Evolutionary conservation across 352 stramenopile genomes (phyloP), one percentile per base, ranked within the genome.

Genomic region (Pythium pyrilobum): DNA sequence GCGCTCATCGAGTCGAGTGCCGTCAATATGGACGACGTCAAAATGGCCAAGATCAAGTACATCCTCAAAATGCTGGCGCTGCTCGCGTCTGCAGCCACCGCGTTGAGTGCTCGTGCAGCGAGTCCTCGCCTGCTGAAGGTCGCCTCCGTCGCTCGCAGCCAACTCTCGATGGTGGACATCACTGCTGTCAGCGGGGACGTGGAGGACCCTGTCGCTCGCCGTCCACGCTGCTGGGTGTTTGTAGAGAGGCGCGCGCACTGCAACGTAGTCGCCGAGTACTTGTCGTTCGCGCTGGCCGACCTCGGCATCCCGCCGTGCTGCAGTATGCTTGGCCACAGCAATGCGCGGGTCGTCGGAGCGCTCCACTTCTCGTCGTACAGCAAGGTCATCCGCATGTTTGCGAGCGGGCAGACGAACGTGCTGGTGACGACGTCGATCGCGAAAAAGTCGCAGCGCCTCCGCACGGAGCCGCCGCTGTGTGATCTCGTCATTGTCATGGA

Each of bases 361-460:
- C 45, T 88, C 16, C 67, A 69, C 11, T 89, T 85, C 40, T 90
- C 81, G 0, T 85, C 81, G 16, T 85, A 79, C 39, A 29, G 75
- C 12, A 86, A 89, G 28, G 66, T 95, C 27, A 77, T 88, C 49
- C 66, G 64, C 20, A 77, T 81, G 67, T 89, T 95, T 24, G 63
- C 57, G 7, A 67, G 58, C 8, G 62, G 64, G 5, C 47, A 69
- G n/a, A 85, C 66, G 6, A 85, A 77, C 15, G 66, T 95, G 10
- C 61, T 95, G 48, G 84, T 95, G 29, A 87, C 84, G 4, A 95
- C 84, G 3, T 89, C 81, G 5, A 74, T 95, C n/a, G 65, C 71
- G 4, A 73, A 70, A 4, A 72, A 41, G 8, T 85, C 78, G 4
- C 69, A 80, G 41, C 74, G 76, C 39, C 52, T 75, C 29, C 58